Conservation (phyloP, 805 yeast genomes). For the Starmerella tilneyi region DNA sequence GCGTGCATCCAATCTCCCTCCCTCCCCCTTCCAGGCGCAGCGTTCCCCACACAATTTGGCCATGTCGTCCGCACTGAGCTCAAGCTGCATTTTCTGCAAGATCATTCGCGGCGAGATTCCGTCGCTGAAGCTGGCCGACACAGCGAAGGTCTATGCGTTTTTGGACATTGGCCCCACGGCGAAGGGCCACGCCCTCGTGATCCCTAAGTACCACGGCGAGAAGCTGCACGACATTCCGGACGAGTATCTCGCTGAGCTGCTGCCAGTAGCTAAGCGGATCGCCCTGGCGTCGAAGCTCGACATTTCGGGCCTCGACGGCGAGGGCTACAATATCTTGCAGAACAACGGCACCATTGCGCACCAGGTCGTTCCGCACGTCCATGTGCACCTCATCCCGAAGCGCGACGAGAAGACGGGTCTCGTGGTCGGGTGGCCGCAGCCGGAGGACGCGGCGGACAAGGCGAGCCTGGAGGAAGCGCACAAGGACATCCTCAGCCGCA, state of each 20-base stretch:
- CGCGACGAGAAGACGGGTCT: constrained; percentile 62
- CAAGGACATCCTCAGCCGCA: constrained; percentile 37
- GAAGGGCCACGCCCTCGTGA: constrained; percentile 76
- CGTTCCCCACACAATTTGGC: not conserved
- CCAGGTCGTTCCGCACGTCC: constrained; percentile 92
- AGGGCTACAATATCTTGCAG: constrained; percentile 80
- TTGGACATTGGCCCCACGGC: constrained; percentile 90
- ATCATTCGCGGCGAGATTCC: constrained; percentile 95
- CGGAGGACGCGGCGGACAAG: constrained; percentile 54
- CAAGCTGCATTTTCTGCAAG: constrained; percentile 76
- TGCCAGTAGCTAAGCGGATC: constrained; percentile 81
- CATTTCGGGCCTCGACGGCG: constrained; percentile 48
- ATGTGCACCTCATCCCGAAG: constrained; percentile 93
- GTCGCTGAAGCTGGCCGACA: constrained; percentile 78
- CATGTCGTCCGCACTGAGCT: constrained; percentile 15
- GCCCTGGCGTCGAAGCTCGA: constrained; percentile 53
- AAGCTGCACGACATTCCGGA: constrained; percentile 88
- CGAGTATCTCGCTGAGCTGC: constrained; percentile 71
- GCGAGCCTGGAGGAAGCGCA: constrained; percentile 48
- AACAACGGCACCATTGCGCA: constrained; percentile 94
- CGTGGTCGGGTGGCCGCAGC: constrained; percentile 90
- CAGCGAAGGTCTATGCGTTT: constrained; percentile 68
- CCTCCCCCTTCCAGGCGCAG: not conserved
- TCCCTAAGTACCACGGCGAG: constrained; percentile 91
- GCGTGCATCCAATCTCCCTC: not conserved